These are phyloP conservation scores for Hylodesmum podocarpum DNA, from an alignment of 306 rosid species.

Conservation along the genomic window DNA sequence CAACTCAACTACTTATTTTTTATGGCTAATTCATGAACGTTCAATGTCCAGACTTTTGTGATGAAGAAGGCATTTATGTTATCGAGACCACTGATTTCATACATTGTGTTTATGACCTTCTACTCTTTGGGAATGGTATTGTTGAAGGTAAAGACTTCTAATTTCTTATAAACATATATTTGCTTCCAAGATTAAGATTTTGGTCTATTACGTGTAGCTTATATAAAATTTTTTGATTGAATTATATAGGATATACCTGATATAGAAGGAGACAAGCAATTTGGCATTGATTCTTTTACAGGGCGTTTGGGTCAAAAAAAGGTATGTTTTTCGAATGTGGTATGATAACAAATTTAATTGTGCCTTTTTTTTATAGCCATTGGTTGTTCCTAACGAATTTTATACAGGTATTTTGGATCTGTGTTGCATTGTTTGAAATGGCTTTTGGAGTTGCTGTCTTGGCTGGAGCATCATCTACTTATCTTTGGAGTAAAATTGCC, in stretches of 20 bases:
- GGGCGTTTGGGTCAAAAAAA: slow-evolving; percentile 64
- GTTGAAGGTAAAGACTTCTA: slow-evolving; percentile 56
- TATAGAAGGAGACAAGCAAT: slow-evolving; percentile 71
- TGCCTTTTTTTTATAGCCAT: no score
- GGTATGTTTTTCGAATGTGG: slow-evolving; percentile 37
- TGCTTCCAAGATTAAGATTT: slow-evolving; percentile 1
- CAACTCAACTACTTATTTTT: not conserved
- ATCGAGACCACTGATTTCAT: slow-evolving; percentile 60
- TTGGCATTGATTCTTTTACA: slow-evolving; percentile 65
- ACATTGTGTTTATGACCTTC: slow-evolving; percentile 79
- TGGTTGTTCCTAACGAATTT: slow-evolving; percentile 6
- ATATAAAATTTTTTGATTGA: not conserved
- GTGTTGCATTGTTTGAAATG: slow-evolving; percentile 66
- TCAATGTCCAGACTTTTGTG: slow-evolving; percentile 58
- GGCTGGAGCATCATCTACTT: slow-evolving; percentile 62
- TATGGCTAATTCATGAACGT: not conserved
- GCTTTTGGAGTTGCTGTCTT: slow-evolving; percentile 60
- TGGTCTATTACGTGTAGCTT: not conserved
- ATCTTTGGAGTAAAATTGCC: slow-evolving; percentile 53
- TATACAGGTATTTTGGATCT: slow-evolving; percentile 78
- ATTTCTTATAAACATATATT: not conserved
- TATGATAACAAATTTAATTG: not conserved
- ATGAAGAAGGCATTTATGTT: slow-evolving; percentile 60
- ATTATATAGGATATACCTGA: slow-evolving; percentile 74
- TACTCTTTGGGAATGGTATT: slow-evolving; percentile 71